Conservation (phyloP, 208 protist species). For the Trypanosoma mega region DNA sequence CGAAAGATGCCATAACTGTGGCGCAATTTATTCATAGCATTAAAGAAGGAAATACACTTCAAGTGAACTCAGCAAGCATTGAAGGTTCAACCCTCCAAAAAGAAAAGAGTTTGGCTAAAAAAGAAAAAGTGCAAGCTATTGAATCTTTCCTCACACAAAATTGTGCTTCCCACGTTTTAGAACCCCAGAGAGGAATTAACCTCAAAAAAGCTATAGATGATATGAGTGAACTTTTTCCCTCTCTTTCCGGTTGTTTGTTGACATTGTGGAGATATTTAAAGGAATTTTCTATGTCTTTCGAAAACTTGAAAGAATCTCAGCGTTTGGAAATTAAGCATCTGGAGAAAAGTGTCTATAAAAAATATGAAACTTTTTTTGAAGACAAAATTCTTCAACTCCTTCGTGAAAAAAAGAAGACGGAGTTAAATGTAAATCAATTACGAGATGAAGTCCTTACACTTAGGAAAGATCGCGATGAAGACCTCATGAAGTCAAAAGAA, state of each 20-base stretch:
- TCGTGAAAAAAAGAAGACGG: conserved; percentile 38
- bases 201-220: conserved; percentile 37
- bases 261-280: conserved; percentile 37
- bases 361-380: conserved; percentile 70
- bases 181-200: conserved; percentile 34
- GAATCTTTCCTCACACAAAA: conserved; percentile 29
- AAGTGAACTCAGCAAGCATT: neutral
- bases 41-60: neutral
- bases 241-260: conserved; percentile 29
- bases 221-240: conserved; percentile 38
- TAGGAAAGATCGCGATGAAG: conserved; percentile 53
- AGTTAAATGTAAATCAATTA: conserved; percentile 29
- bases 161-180: conserved; percentile 31
- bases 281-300: conserved; percentile 23
- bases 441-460: conserved; percentile 46
- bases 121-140: conserved; percentile 32
- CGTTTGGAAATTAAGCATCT: conserved; percentile 33
- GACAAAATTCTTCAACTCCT: conserved; percentile 57
- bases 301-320: conserved; percentile 25
- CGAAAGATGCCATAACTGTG: neutral
- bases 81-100: neutral
- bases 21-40: neutral
- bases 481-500: conserved; percentile 57
- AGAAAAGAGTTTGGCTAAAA: neutral
- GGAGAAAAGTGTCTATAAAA: conserved; percentile 39